phyloP scores from a whole-genome alignment of 2,329 filamentous ascomycete species.

The Aspergillus sp. region DNA sequence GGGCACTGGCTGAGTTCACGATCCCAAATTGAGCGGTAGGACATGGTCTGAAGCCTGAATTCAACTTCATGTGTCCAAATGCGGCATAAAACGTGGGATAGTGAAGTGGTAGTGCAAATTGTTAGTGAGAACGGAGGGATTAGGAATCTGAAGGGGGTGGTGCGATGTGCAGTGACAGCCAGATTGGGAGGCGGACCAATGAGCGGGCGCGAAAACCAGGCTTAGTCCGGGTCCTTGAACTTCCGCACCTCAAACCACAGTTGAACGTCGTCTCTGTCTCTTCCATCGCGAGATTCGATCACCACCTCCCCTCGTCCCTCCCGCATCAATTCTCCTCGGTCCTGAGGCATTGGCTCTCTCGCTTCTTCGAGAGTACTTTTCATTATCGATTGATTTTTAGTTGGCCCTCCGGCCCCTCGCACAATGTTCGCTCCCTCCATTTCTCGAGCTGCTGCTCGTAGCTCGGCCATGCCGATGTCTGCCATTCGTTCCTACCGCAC shows the following conservation, averaged over 20 bases:
- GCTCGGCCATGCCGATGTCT: constrained; percentile 37
- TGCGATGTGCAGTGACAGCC: background rate
- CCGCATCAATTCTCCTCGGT: constrained; percentile 23
- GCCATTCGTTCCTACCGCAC: constrained; percentile 34
- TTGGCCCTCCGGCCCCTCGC: constrained; percentile 32
- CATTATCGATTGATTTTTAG: constrained; percentile 30
- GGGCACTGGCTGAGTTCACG: background rate
- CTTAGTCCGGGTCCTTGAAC: constrained; percentile 38
- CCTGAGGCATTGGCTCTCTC: constrained; percentile 25
- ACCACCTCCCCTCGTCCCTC: constrained; percentile 29
- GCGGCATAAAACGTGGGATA: background rate
- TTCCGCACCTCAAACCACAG: constrained; percentile 40
- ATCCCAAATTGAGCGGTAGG: background rate
- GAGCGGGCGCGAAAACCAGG: constrained; percentile 32
- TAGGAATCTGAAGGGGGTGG: constrained; percentile 15
- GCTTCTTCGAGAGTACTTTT: constrained; percentile 17
- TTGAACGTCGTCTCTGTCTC: constrained; percentile 30
- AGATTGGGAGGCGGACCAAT: constrained; percentile 28
- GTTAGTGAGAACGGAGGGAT: constrained; percentile 1
- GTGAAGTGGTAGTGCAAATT: background rate
- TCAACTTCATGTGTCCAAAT: background rate
- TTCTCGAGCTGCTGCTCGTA: constrained; percentile 46
- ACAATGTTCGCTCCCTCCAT: constrained; percentile 50
- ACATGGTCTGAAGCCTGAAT: background rate
- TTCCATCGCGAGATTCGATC: constrained; percentile 29